Percentiles rank a stretch among this genome's conserved stretches.
Conservation (phyloP, 257 asterid genomes). For the Solanum habrochaites region DNA sequence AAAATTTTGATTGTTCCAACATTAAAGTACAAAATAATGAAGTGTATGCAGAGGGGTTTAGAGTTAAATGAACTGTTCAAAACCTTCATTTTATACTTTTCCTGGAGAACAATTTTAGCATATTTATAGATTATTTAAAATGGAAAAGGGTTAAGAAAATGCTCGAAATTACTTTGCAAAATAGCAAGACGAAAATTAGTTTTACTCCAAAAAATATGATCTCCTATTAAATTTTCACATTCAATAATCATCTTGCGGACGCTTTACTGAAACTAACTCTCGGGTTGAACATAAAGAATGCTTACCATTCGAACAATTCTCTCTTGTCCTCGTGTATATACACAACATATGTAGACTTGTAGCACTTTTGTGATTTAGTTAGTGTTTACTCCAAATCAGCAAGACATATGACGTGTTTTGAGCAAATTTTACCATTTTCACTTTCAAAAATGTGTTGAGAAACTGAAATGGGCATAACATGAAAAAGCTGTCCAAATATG, state of each 20-base stretch:
- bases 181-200: not conserved
- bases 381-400: not conserved
- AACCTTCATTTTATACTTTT: not conserved
- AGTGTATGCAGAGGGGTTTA: not conserved
- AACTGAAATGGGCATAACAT: not conserved
- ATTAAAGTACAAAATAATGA: not conserved
- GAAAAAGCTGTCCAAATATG: not conserved
- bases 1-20: not conserved
- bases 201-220: not conserved
- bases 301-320: not conserved
- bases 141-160: too few species aligned
- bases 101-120: not conserved
- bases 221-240: not conserved
- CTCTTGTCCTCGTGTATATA: not conserved
- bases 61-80: not conserved
- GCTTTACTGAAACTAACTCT: not conserved
- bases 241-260: too few species aligned
- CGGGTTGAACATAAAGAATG: fast-evolving
- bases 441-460: not conserved
- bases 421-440: not conserved
- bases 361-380: not conserved
- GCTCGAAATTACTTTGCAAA: too few species aligned
- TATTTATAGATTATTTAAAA: not conserved
- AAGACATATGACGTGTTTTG: not conserved
- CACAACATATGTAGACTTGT: too few species aligned